Evolutionary conservation across 1,139 yeast species (phyloP).

Genomic region (Yamadazyma diddensiae): DNA sequence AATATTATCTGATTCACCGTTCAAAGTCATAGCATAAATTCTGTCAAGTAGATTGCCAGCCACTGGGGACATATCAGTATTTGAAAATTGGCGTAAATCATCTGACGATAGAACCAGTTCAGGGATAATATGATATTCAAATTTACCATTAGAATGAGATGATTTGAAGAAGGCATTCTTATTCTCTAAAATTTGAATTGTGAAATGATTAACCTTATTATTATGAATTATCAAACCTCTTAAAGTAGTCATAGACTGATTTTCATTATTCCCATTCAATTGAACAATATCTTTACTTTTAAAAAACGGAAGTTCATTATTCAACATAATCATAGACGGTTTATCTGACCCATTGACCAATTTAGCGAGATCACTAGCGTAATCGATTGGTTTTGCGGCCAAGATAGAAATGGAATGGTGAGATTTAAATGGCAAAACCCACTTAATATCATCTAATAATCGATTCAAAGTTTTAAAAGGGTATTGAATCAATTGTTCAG

Average conservation of each 20-base stretch:
- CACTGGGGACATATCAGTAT: constrained; percentile 14
- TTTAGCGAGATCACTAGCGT: constrained; percentile 28
- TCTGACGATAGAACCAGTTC: constrained; percentile 22
- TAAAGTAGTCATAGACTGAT: constrained; percentile 24
- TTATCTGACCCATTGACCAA: constrained; percentile 12
- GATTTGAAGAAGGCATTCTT: constrained; percentile 21
- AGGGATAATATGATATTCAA: constrained; percentile 37
- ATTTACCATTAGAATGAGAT: constrained; percentile 22
- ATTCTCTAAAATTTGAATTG: constrained; percentile 27
- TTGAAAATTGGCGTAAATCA: constrained; percentile 21
- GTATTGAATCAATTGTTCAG: constrained; percentile 14
- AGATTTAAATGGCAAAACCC: constrained; percentile 30
- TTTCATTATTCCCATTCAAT: constrained; percentile 20
- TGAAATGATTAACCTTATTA: constrained; percentile 29
- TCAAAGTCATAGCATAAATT: constrained; percentile 22
- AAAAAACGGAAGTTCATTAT: constrained; percentile 32
- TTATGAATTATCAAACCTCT: constrained; percentile 29
- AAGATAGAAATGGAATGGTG: constrained; percentile 21
- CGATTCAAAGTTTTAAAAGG: constrained; percentile 67
- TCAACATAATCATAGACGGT: constrained; percentile 25
- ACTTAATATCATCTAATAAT: constrained; percentile 59
- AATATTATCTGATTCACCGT: constrained; percentile 19
- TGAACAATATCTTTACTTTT: constrained; percentile 18
- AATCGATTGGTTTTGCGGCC: constrained; percentile 31
- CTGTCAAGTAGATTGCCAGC: no score